These are phyloP conservation scores for Leccinum disarticulatum DNA, from an alignment of 768 basidiomycete species.

Conservation along the genomic window DNA sequence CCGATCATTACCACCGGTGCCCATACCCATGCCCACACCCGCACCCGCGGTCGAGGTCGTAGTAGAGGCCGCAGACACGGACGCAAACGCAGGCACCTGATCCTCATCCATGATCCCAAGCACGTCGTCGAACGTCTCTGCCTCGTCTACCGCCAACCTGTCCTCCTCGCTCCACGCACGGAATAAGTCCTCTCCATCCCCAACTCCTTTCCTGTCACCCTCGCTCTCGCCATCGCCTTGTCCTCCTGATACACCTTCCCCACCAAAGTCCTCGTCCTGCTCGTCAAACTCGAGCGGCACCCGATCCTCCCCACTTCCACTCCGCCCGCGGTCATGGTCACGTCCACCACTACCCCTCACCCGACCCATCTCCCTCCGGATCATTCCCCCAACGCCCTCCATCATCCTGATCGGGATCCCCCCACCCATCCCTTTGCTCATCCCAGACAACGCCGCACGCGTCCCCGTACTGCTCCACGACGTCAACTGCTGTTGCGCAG, in stretches of 20 bases:
- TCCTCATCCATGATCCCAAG: constrained; percentile 36
- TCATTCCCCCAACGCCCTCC: constrained; percentile 54
- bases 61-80: neutral
- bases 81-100: constrained; percentile 19
- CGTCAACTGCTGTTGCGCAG: constrained; percentile 20
- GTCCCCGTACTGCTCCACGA: constrained; percentile 18
- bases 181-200: constrained; percentile 25
- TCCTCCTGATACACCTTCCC: constrained; percentile 2
- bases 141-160: constrained; percentile 31
- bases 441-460: constrained; percentile 17
- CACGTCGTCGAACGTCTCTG: constrained; percentile 34
- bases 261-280: constrained; percentile 62
- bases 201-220: neutral
- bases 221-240: neutral
- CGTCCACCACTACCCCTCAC: constrained; percentile 12
- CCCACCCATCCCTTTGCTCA: constrained; percentile 12
- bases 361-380: constrained; percentile 51
- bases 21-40: neutral
- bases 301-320: constrained; percentile 2
- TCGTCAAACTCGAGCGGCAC: constrained; percentile 61
- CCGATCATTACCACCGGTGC: neutral
- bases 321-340: neutral
- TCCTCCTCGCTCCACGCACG: constrained; percentile 31
- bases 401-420: constrained; percentile 57
- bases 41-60: neutral